Base-by-base conservation (phyloP, 2,329 filamentous ascomycete genomes). In the Alternaria arborescens region DNA sequence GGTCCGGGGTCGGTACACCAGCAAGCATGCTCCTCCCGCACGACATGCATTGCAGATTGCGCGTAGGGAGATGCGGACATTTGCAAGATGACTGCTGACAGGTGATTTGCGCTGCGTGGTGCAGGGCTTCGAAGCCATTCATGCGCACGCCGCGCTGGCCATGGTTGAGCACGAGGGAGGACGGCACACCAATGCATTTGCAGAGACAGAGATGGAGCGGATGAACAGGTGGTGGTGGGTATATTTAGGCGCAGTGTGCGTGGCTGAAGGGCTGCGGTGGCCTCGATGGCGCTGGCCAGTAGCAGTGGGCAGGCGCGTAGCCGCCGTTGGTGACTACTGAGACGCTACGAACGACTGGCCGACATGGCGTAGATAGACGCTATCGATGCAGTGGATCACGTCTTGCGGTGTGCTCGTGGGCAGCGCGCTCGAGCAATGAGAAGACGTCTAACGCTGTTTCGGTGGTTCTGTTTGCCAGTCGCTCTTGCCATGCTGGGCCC, bases 361-460 rank as follows among this genome's bases (percentile, higher is more conserved):
- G 53, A 58, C 41, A 62, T 16, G 30, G 38, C 46, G 52, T 59
- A 58, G 26, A 65, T 64, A 72, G 69, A 71, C 71, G 70, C 71
- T 71, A 66, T 68, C 55, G 62, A 51, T 43, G 48, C 62, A 58
- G 65, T 66, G 61, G 59, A 63, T 62, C 56, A 58, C 54, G 65
- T 66, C 40, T 66, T 71, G 69, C 71, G 71, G 68, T 71, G 71
- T 68, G 67, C 66, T 46, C 46, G 44, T 55, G 56, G 59, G 58
- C 58, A 54, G 57, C 41, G 41, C 22, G 60, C 61, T 64, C 55
- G 65, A 68, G 68, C 68, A 73, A 74, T 72, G 69, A 69, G 69
- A 48, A 63, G 41, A 58, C 60, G 28, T 30, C 8, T 30, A 11
- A 10, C 28, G 59, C 30, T 47, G 50, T 54, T 62, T 60, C 54